Evolutionary conservation across 2,329 filamentous ascomycete genomes (phyloP).

Genomic region (Harringtonia lauricola): DNA sequence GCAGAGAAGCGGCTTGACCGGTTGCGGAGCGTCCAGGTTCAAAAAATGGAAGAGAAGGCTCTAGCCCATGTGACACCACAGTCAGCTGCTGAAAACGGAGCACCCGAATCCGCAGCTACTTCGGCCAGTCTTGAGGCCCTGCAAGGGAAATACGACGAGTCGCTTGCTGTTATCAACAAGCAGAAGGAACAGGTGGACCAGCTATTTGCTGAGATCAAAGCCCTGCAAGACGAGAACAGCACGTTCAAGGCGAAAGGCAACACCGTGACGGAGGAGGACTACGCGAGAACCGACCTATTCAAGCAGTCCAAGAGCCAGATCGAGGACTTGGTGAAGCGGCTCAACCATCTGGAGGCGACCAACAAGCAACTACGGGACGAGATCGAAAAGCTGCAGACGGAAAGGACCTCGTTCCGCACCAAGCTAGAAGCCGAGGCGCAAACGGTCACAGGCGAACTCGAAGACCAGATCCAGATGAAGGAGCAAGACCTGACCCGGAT

Average conservation of each 20-base stretch:
- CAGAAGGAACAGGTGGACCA: conserved; percentile 82
- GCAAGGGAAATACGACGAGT: conserved; percentile 67
- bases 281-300: conserved; percentile 84
- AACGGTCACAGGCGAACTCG: conserved; percentile 60
- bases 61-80: conserved; percentile 52
- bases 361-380: conserved; percentile 80
- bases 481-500: conserved; percentile 83
- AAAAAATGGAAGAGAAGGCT: conserved; percentile 85
- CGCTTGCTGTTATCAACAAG: conserved; percentile 63
- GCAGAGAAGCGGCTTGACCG: conserved; percentile 92
- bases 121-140: conserved; percentile 49
- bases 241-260: conserved; percentile 57
- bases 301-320: conserved; percentile 83
- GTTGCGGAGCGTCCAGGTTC: conserved; percentile 76
- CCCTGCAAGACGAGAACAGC: conserved; percentile 67
- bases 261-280: conserved; percentile 81
- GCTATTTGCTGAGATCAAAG: conserved; percentile 65
- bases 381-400: conserved; percentile 72
- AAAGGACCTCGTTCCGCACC: conserved; percentile 70
- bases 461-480: conserved; percentile 67
- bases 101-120: conserved; percentile 37
- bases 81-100: conserved; percentile 41
- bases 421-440: conserved; percentile 76
- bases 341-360: conserved; percentile 83
- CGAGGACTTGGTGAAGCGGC: conserved; percentile 82